A percentile compares a stretch with the other conserved stretches of the same genome.
These are phyloP conservation scores for Rhinocladiella mackenziei DNA, from an alignment of 2,329 filamentous ascomycete species.

Conservation along the genomic window DNA sequence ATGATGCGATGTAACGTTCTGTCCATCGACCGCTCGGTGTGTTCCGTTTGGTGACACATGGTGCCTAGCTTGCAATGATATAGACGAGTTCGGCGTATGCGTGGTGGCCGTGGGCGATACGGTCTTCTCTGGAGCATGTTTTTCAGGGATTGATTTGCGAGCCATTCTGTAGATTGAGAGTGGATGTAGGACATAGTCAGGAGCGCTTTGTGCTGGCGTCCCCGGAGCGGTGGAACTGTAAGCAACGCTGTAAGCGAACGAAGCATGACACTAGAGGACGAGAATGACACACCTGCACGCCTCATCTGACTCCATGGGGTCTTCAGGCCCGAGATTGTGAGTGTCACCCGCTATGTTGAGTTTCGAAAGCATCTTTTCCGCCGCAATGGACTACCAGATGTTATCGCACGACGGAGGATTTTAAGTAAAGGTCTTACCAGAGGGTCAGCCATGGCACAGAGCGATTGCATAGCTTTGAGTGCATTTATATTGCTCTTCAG, in stretches of 20 bases:
- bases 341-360: not conserved
- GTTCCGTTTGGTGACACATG: not conserved
- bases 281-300: not conserved
- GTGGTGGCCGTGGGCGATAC: not conserved
- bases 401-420: not conserved
- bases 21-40: not conserved
- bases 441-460: conserved; percentile 28
- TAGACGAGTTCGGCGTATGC: not conserved
- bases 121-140: conserved; percentile 28
- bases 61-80: not conserved
- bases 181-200: conserved; percentile 31
- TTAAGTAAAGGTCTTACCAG: conserved; percentile 2
- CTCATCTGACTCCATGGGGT: not conserved
- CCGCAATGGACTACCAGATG: not conserved
- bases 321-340: not conserved
- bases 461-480: conserved; percentile 27
- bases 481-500: conserved; percentile 28
- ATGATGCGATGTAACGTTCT: not conserved
- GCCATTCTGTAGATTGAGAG: conserved; percentile 32
- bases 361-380: conserved; percentile 4
- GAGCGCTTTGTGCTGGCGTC: conserved; percentile 25
- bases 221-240: conserved; percentile 1
- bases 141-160: conserved; percentile 29
- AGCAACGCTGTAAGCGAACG: not conserved
- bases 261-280: not conserved